Evolutionary conservation across 768 basidiomycete species (phyloP), one percentile per base, ranked within the genome.

Genomic region (Termitomyces sp.): DNA sequence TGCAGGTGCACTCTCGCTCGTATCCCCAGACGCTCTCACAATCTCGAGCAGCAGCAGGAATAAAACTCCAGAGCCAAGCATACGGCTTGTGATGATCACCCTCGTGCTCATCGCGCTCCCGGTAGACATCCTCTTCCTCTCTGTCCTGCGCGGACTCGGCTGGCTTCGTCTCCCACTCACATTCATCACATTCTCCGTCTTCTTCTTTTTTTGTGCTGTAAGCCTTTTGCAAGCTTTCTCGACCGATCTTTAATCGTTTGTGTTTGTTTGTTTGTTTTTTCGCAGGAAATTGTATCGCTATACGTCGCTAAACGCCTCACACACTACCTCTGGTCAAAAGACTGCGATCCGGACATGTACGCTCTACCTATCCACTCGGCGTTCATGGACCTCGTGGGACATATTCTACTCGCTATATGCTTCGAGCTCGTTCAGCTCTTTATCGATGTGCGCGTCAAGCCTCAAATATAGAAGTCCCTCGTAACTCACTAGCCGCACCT

Each of bases 321-420:
- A 2, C 72, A 82, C 43, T 85, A 83, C 66, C 79, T 97, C 27
- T 96, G 94, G 93, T 79, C 80, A 0, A 83, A 76, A 54, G 76
- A 81, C 11, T 76, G 84, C 27, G 94, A 98, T 67, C 94, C 94
- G 5, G 94, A 98, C 68, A 86, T 89, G 72, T 95, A 96, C 67
- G 93, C 93, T 2, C 73, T 98, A n/a, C 94, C 94, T 8, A 82
- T 96, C 27, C 94, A 96, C 61, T 93, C 91, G 11, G 91, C 94
- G 0, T 66, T 92, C 42, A 87, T 94, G 78, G 92, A 95, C 68
- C 81, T 96, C 51, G 71, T 89, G 32, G 91, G 92, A 16, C 89
- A 94, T 67, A 67, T 88, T 21, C 73, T 96, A 8, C 80, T 98
- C 9, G 91, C 92, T 2, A 63, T 81, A 0, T 89, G 88, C 67